Base-by-base conservation (phyloP, 2,329 filamentous ascomycete genomes). In the Purpureocillium takamizusanense region DNA sequence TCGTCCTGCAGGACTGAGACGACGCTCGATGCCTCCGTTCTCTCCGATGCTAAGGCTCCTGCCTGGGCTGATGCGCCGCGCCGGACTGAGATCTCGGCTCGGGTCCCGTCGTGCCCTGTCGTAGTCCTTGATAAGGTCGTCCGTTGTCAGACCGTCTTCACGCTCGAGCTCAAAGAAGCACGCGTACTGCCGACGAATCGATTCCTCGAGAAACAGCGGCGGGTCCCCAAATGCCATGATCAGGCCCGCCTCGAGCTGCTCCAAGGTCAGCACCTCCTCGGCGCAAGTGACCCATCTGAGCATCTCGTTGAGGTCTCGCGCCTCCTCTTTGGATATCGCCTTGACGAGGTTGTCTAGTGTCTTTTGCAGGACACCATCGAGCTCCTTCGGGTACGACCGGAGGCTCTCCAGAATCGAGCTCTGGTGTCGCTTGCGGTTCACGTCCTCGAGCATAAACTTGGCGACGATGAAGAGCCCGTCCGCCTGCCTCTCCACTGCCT, bases 391-490 rank as follows among this genome's bases (percentile, higher is more conserved):
- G 30, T 70, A 72, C 0, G 57, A 54, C 15, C 61, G 54, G 0
- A 76, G 49, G 31, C 63, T 63, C 15, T 66, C 58, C 5, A 65
- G 58, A 1, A 62, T 72, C 1, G 65, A 65, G 7, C 61, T 56
- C 0, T 66, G 63, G 32, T 69, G 67, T 3, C 60, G 56, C 40
- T 70, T 62, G 25, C 63, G 62, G 16, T 58, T 61, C 3, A 72
- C 53, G 35, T 75, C 70, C 5, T 64, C 64, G 3, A 75, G 40
- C 67, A 72, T 71, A 33, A 70, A 63, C 39, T 69, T 65, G 34
- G 67, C 68, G 33, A 69, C 57, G 15, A 71, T 66, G 44, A 72
- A 72, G 14, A 71, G 58, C 0, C 67, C 68, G 15, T 67, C 62
- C 1, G 66, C 67, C 15, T 64, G 61, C 6, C 56, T 55, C 4